Conservation (phyloP, 2,329 filamentous ascomycete genomes). For the Chaetothyriales sp. region DNA sequence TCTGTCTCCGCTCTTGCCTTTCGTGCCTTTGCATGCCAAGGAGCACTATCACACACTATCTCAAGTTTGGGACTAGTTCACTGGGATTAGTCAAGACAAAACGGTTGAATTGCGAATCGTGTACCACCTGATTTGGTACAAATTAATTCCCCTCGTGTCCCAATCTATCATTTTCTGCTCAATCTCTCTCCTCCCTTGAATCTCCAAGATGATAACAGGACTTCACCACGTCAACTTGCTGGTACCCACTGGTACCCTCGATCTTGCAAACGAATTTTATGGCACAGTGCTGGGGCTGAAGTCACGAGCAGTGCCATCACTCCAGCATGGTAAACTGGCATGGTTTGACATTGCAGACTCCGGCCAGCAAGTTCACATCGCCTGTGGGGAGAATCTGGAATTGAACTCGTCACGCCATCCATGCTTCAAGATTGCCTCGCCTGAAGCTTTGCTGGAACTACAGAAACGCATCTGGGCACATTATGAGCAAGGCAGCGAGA, state of each 20-base stretch:
- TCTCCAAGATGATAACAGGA: conserved; percentile 33
- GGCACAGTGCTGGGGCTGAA: conserved; percentile 40
- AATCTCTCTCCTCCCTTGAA: neutral
- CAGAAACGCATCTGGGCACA: conserved; percentile 39
- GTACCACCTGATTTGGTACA: neutral
- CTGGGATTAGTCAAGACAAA: neutral
- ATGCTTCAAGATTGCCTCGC: conserved; percentile 40
- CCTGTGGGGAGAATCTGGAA: conserved; percentile 36
- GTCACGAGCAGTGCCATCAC: conserved; percentile 36
- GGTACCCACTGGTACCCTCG: conserved; percentile 39
- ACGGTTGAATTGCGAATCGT: neutral
- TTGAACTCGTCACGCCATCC: conserved; percentile 43
- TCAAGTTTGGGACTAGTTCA: neutral
- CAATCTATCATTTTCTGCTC: neutral
- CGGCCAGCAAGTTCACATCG: conserved; percentile 38
- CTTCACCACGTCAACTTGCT: conserved; percentile 45
- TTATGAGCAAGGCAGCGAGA: conserved; percentile 31
- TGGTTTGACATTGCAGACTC: conserved; percentile 31
- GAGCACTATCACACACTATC: neutral
- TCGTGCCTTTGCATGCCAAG: no score
- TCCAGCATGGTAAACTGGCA: conserved; percentile 36
- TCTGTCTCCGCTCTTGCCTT: no score
- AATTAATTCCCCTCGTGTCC: neutral
- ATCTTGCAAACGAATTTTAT: conserved; percentile 41
- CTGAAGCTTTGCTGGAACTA: conserved; percentile 34